Evolutionary conservation across 2,329 filamentous ascomycete species (phyloP).

Genomic region (Thelonectria olida): DNA sequence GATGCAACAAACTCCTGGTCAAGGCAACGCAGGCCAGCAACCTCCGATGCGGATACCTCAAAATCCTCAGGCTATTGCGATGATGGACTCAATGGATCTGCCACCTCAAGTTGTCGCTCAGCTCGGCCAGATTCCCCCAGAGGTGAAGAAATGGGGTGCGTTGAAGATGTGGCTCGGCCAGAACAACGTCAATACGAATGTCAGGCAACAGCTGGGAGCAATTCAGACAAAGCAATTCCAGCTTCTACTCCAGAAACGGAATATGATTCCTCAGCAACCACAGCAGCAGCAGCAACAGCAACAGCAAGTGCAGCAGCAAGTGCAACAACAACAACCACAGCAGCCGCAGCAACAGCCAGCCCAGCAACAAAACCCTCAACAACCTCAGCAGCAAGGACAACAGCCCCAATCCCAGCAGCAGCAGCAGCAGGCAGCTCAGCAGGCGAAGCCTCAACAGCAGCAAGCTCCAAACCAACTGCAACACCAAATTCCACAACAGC

Average conservation of each 20-base stretch:
- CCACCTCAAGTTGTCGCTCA: constrained; percentile 47
- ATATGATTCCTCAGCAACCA: constrained; percentile 39
- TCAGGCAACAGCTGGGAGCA: constrained; percentile 44
- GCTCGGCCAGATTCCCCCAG: constrained; percentile 47
- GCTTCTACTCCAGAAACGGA: constrained; percentile 42
- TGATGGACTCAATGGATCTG: constrained; percentile 61
- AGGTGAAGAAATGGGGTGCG: constrained; percentile 60
- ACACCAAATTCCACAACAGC: constrained; percentile 31
- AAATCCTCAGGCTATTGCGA: constrained; percentile 46
- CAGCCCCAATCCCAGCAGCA: constrained; percentile 24
- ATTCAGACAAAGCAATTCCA: constrained; percentile 54
- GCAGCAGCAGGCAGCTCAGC: constrained; percentile 30
- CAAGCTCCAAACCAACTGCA: constrained; percentile 32
- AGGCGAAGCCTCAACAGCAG: constrained; percentile 19
- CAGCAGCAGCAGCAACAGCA: constrained; percentile 33
- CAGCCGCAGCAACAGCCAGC: constrained; percentile 33
- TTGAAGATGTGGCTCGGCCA: constrained; percentile 54
- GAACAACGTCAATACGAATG: constrained; percentile 46
- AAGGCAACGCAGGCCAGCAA: constrained; percentile 40
- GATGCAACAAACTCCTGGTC: constrained; percentile 42
- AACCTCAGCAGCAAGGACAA: constrained; percentile 34
- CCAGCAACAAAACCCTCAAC: constrained; percentile 24
- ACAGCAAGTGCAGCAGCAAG: constrained; percentile 26
- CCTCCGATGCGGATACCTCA: constrained; percentile 41
- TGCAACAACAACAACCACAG: constrained; percentile 30